phyloP scores from a whole-genome alignment of 2,329 filamentous ascomycete genomes.

The Colletotrichum coccodes region DNA sequence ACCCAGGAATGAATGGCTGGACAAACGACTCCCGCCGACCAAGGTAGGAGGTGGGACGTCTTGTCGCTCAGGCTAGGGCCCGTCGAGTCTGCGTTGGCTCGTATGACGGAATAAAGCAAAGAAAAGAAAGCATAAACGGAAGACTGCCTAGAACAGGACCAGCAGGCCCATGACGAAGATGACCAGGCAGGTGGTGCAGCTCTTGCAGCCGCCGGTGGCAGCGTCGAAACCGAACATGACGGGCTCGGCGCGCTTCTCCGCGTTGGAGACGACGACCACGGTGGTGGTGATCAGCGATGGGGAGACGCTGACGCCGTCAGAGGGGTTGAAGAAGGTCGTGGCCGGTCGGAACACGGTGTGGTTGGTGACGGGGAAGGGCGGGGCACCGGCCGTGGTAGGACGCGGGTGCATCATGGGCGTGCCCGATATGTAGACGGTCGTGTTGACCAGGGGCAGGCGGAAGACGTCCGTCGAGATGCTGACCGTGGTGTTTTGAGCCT shows the following conservation, averaged over 20 bases:
- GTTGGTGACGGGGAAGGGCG: slow-evolving; percentile 34
- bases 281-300: slow-evolving; percentile 4
- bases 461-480: slow-evolving; percentile 16
- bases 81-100: no score
- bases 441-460: slow-evolving; percentile 10
- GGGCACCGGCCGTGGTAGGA: slow-evolving; percentile 42
- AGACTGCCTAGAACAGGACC: slow-evolving; percentile 43
- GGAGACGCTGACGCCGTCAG: neutral
- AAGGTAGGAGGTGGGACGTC: neutral
- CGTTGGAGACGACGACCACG: slow-evolving; percentile 44
- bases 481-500: slow-evolving; percentile 27
- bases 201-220: slow-evolving; percentile 42
- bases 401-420: slow-evolving; percentile 20
- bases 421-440: slow-evolving; percentile 38
- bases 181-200: slow-evolving; percentile 44
- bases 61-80: no score
- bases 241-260: slow-evolving; percentile 44
- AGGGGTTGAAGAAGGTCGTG: neutral
- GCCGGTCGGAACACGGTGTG: slow-evolving; percentile 28
- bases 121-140: neutral
- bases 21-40: neutral
- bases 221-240: slow-evolving; percentile 35
- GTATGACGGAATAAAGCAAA: neutral
- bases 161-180: slow-evolving; percentile 46
- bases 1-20: neutral